Base-by-base conservation (phyloP, 345 rosid genomes). In the Draba incana region DNA sequence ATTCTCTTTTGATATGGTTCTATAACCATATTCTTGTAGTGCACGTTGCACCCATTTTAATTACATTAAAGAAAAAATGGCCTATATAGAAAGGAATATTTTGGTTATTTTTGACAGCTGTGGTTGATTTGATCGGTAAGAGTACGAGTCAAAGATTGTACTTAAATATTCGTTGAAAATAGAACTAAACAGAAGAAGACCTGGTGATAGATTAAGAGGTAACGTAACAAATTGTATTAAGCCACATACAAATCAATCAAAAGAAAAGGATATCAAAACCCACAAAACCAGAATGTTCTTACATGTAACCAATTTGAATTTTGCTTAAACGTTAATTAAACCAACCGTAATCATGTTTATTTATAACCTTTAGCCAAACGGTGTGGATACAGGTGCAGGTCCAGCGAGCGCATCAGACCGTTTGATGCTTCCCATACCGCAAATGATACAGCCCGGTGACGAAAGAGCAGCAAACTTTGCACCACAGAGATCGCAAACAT, bases 401-500 rank as follows among this genome's bases (percentile, higher is more conserved):
- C 89, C 99, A 13, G 88, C 74, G 13, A 88, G 76, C 13, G 97
- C 95, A 68, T 94, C 99, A 27, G 99, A 94, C 51, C 99, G 81
- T 79, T 89, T 88, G 33, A 94, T 87, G 53, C 89, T 86, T 77
- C 99, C 99, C 99, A 94, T 91, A 49, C 99, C 99, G 61, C 99
- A 94, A 20, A 89, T 89, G 47, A 94, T 85, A 85, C 99, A 94
- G 45, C 96, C 99, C 5, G 98, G 96, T 0, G 98, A 38, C 3
- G 96, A 84, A 38, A 89, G 82, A 8, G 99, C 99, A 0, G 99
- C 90, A 73, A 91, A 94, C 74, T 91, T 94, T 35, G 97, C 90
- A 8, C 98, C 96, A 69, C 99, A 91, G 28, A 89, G 86, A 85
- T 91, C 99, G 3, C 98, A 94, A 37, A 91, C 96, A 74, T 91